Conservation (phyloP, 2,329 filamentous ascomycete genomes). For the Aspergillus candidus region DNA sequence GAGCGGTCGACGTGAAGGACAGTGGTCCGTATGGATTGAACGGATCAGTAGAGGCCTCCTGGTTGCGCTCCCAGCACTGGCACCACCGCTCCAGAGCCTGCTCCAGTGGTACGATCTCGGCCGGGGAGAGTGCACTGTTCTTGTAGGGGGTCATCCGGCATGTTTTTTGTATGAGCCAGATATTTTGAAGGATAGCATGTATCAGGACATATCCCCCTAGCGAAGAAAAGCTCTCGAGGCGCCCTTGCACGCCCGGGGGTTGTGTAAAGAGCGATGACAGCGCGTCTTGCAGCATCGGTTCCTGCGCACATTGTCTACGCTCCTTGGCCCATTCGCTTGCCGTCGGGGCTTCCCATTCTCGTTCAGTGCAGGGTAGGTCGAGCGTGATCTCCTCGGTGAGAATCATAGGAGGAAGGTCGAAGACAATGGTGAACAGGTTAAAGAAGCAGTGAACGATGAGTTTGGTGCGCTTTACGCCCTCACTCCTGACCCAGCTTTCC, state of each 20-base stretch:
- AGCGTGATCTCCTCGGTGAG: conserved; percentile 26
- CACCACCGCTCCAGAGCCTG: conserved; percentile 31
- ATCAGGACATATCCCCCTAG: conserved; percentile 30
- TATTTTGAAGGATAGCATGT: conserved; percentile 28
- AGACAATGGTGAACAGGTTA: conserved; percentile 33
- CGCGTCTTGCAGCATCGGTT: conserved; percentile 25
- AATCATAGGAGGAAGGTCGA: conserved; percentile 27
- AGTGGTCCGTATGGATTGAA: conserved; percentile 29
- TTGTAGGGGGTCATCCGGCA: conserved; percentile 20
- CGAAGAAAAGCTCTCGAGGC: conserved; percentile 25
- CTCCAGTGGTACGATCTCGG: conserved; percentile 23
- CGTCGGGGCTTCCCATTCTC: conserved; percentile 25
- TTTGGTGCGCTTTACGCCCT: conserved; percentile 27
- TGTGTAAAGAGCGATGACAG: conserved; percentile 21
- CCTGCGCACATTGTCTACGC: conserved; percentile 16
- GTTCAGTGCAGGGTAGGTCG: conserved; percentile 29
- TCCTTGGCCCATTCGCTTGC: conserved; percentile 21
- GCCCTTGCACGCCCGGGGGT: conserved; percentile 3
- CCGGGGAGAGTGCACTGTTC: conserved; percentile 16
- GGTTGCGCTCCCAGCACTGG: conserved; percentile 32
- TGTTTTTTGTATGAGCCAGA: conserved; percentile 31
- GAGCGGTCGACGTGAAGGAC: conserved; percentile 30
- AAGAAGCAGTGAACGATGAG: conserved; percentile 32
- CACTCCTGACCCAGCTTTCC: conserved; percentile 28
- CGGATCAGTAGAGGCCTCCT: conserved; percentile 30